These are phyloP conservation scores for Phytophthora tubulina DNA, from an alignment of 352 stramenopile species.

Conservation along the genomic window DNA sequence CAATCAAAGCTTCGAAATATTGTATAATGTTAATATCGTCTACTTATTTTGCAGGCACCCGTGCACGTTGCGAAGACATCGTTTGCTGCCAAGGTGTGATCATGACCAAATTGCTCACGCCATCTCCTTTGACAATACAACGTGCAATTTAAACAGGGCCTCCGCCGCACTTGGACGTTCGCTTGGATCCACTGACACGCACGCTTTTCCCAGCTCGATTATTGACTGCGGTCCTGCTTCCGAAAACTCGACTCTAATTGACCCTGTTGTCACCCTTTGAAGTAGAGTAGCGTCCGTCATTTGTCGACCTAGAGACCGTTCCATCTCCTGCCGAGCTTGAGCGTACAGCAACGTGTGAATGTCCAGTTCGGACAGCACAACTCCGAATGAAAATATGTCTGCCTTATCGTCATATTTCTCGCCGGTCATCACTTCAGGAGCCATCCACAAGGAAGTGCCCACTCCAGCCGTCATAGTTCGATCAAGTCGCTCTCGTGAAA, in stretches of 20 bases:
- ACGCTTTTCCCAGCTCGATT: neutral
- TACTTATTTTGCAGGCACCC: no score
- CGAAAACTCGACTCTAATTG: slow-evolving; percentile 12
- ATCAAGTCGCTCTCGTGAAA: slow-evolving; percentile 5
- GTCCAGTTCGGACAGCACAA: slow-evolving; percentile 1
- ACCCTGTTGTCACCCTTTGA: slow-evolving; percentile 3
- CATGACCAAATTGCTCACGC: neutral
- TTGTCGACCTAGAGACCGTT: neutral
- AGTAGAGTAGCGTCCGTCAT: slow-evolving; percentile 11
- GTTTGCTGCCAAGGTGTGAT: no score
- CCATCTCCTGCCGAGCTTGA: neutral
- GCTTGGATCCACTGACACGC: neutral
- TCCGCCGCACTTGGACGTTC: slow-evolving; percentile 2
- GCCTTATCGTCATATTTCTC: slow-evolving; percentile 11
- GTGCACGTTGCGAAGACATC: no score
- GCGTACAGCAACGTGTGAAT: neutral
- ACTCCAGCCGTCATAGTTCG: slow-evolving; percentile 9
- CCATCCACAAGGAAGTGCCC: slow-evolving; percentile 1
- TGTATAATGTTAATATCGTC: no score
- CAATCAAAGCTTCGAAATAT: no score
- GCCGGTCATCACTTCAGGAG: slow-evolving; percentile 16
- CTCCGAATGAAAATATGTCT: slow-evolving; percentile 8
- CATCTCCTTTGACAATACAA: slow-evolving; percentile 9
- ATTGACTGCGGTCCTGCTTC: neutral
- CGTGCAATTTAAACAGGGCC: slow-evolving; percentile 2